Base-by-base conservation (phyloP, 257 asterid species). In the Parsonsia alboflavescens region DNA sequence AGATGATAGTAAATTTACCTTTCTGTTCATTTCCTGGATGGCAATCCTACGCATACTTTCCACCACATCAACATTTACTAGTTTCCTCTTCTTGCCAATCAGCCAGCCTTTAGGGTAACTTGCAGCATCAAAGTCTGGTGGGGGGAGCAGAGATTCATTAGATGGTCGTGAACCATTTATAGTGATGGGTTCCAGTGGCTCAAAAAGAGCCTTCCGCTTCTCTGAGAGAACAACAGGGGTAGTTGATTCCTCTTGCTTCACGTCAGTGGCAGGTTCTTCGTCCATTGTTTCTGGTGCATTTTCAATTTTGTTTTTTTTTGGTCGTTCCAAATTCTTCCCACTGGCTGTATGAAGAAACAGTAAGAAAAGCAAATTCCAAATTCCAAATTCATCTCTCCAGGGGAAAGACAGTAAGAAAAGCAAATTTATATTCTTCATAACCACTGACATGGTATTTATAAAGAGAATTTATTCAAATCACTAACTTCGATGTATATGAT, bases 11-110 rank as follows among this genome's bases (percentile, higher is more conserved):
- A 26, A 56, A 46, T 57, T 8, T 21, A 94, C 99, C 97, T 94
- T 94, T 72, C 97, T 83, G 61, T 94, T 94, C 97, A 94, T 94
- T 84, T 94, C 99, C 76, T 90, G 99, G 13, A 94, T 88, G 0
- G 99, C 99, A 5, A 94, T 92, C 74, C 97, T 88, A 10, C 98
- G 85, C 99, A 94, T 94, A 77, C 98, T 92, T 82, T 94, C 99
- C 6, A 94, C 99, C 33, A 94, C 99, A 50, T 94, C 99, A 62
- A 92, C 97, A 59, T 94, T 94, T 10, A 94, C 99, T 5, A 94
- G 97, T 92, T 92, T 94, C 54, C 99, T 80, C 71, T 89, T 94
- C 89, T 94, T 94, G 21, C 99, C 98, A 2, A 93, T 88, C 80
- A 94, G 85, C 98, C 99, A 94, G 30, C 97, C 99, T 82, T 85